Evolutionary conservation across 192 early-diverging fungal genomes (phyloP).

Genomic region (Coemansia sp.): DNA sequence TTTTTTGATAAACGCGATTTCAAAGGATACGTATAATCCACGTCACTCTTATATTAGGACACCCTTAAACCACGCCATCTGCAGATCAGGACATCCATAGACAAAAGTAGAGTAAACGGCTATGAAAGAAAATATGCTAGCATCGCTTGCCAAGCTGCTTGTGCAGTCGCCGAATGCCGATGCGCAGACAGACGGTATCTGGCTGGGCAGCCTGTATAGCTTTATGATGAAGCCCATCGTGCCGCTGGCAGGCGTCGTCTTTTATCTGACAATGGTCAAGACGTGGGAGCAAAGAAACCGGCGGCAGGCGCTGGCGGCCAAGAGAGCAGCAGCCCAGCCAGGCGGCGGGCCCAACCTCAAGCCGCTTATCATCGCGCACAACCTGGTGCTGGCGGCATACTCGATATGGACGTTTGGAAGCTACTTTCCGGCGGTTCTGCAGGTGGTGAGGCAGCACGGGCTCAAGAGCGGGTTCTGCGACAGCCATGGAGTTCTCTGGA

Average conservation of each 20-base stretch:
- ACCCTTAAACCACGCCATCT: no score
- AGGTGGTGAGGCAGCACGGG: constrained; percentile 52
- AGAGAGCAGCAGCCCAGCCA: neutral
- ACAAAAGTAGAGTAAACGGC: neutral
- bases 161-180: constrained; percentile 7
- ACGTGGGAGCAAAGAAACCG: constrained; percentile 28
- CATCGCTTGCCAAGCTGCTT: neutral
- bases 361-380: constrained; percentile 75
- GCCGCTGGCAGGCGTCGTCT: constrained; percentile 51
- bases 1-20: no score
- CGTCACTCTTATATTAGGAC: no score
- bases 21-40: no score
- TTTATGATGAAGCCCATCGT: constrained; percentile 65
- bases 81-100: no score
- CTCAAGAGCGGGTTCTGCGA: constrained; percentile 70
- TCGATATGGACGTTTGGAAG: constrained; percentile 71
- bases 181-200: constrained; percentile 48
- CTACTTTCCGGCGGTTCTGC: constrained; percentile 59
- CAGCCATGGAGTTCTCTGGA: constrained; percentile 60
- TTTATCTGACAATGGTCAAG: constrained; percentile 17
- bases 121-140: neutral
- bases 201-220: constrained; percentile 62
- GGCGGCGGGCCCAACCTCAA: constrained; percentile 54
- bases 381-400: constrained; percentile 66
- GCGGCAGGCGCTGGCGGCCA: constrained; percentile 1